Evolutionary conservation across 129 eudicot species (phyloP), one percentile per base, ranked within the genome.

Genomic region (Saposhnikovia divaricata): DNA sequence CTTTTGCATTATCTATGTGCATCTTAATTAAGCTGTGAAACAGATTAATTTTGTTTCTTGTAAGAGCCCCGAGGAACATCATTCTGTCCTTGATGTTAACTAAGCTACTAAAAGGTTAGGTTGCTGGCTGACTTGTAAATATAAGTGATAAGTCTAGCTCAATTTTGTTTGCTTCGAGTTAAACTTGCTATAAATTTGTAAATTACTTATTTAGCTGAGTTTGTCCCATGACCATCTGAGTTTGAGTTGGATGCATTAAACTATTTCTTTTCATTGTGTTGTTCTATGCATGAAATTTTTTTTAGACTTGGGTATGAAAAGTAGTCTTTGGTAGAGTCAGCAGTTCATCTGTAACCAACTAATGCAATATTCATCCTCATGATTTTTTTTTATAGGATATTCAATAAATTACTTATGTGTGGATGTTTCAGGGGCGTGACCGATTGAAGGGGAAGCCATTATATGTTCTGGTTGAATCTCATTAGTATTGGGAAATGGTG

Each of bases 361-460:
- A 43, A 73, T 21, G 37, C 2, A 43, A 12, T 4, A 40, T 43
- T 73, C 38, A 9, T 21, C 10, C 42, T 28, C 8, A 13, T 42
- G 27, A 16, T 74, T 11, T 14, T 25, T 74, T 44, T 11, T 0
- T 27, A 14, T n/a, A 71, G 12, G 13, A 25, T 27, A 2, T 46
- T 45, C 40, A 27, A 5, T 46, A 46, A 43, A 25, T 74, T 25
- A 10, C 13, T 46, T 74, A 15, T 23, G 27, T 46, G 61, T 43
- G 42, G 28, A 6, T 80, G 84, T 25, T 80, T 79, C 81, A 90
- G 92, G 96, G 90, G n/a, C 87, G 93, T 1, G 91, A 87, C 40
- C 86, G 91, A 13, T 80, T 92, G 88, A 80, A 90, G 27, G 97
- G 97, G 77, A 89, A 89, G 87, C 90, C 94, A 71, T 78, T 92